phyloP scores from a whole-genome alignment of 305 asterid species.

The Fraxinus angustifolia region DNA sequence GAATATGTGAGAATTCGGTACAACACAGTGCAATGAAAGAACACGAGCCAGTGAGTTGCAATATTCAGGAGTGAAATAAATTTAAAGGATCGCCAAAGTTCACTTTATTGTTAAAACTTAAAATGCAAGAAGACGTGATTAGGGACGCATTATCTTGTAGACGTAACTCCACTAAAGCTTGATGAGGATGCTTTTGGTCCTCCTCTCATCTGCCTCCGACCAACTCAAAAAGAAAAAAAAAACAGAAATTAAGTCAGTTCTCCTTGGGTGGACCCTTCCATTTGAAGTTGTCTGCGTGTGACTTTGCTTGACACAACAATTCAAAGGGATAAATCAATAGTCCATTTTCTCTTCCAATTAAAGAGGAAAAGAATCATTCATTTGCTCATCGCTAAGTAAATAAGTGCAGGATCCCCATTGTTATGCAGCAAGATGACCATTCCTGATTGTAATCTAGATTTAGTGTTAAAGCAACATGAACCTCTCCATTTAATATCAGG shows the following conservation, averaged over 20 bases:
- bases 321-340: not conserved
- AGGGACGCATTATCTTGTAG: not conserved
- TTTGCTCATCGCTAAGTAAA: not conserved
- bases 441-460: not conserved
- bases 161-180: not conserved
- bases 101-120: not conserved
- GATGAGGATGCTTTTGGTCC: not conserved
- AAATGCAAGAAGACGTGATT: not conserved
- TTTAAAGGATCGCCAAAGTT: not conserved
- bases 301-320: slow-evolving; percentile 21
- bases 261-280: slow-evolving; percentile 46
- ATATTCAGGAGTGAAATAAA: not conserved
- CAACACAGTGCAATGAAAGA: not conserved
- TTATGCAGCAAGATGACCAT: not conserved
- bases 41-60: not conserved
- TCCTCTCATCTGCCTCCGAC: not conserved
- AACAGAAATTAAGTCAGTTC: slow-evolving; percentile 7
- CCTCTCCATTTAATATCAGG: not conserved
- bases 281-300: slow-evolving; percentile 37
- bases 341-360: not conserved
- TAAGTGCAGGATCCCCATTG: not conserved
- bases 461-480: not conserved
- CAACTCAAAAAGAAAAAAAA: not conserved
- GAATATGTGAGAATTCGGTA: not conserved
- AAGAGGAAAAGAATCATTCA: not conserved